Evolutionary conservation across 1,139 yeast genomes (phyloP), one percentile per base, ranked within the genome.

Genomic region (Taiozyma onychis): DNA sequence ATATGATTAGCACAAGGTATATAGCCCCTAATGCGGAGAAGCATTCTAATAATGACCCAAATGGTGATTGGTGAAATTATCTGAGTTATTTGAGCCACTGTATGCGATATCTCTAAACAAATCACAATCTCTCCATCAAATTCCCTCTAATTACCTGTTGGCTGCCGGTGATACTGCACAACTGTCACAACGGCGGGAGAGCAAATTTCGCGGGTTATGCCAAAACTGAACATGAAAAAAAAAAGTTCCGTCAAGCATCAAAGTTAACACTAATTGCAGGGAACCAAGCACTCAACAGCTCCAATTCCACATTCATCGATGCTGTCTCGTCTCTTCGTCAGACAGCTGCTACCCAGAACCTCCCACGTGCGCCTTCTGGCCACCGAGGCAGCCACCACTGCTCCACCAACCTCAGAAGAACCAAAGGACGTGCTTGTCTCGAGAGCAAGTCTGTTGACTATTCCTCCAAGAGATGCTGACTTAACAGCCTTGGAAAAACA

Each of bases 401-500:
- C 47, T 5, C 13, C 47, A 2, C 24, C 47, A 4, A 32, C 45
- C 7, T 14, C 47, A 4, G 37, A 48, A 11, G 44, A 44, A 22
- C 47, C 49, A 18, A 32, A 41, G 8, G 47, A 51, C 41, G 46
- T 27, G 11, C 9, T 45, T 4, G 39, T 58, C 7, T 48, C 58
- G 3, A 50, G 55, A 39, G 46, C 56, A 13, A 46, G 52, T 9
- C 58, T 72, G 45, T 64, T 68, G 50, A 69, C 73, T 47, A 66
- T 72, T 10, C 76, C 76, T n/a, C 66, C 73, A 50, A 57, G 60
- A 51, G 67, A 66, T 34, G 56, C 71, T 1, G 79, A 74, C 51
- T 60, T 78, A 51, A 88, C 95, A 7, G 89, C 83, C 39, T 75
- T 90, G 66, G 97, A 90, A 70, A 75, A 74, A 59, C 93, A 87